These are phyloP conservation scores for Cutaneotrichosporon sp. DNA, from an alignment of 1,284 basidiomycete species.

Conservation along the genomic window DNA sequence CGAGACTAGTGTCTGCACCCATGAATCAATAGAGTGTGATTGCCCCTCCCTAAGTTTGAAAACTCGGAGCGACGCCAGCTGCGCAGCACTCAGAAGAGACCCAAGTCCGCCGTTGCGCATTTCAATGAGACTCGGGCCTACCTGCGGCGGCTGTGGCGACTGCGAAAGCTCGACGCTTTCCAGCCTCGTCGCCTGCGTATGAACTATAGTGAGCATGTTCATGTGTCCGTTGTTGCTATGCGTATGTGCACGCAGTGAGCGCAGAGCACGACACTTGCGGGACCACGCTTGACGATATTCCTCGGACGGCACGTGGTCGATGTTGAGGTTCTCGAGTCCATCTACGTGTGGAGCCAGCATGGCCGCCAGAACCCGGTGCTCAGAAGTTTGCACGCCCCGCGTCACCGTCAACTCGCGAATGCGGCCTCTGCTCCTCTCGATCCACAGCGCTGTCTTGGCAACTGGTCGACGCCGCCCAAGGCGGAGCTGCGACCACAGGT, in stretches of 20 bases:
- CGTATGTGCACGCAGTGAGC: no score
- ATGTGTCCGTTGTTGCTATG: no score
- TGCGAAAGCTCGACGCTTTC: no score
- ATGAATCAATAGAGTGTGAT: not conserved
- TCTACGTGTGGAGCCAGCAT: not conserved
- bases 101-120: no score
- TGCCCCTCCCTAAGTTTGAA: no score
- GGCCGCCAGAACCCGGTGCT: not conserved
- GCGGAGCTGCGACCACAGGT: slow-evolving; percentile 26
- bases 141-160: no score
- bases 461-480: slow-evolving; percentile 22
- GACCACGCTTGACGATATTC: not conserved
- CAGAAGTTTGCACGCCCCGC: not conserved
- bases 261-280: not conserved
- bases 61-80: no score
- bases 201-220: no score
- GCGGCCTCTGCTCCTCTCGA: slow-evolving; percentile 20
- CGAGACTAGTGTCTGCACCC: not conserved
- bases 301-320: not conserved
- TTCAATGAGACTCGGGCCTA: no score
- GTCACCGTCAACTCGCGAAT: not conserved
- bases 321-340: slow-evolving; percentile 1
- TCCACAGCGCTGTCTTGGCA: slow-evolving; percentile 17
- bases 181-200: no score
- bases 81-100: no score